Evolutionary conservation across 371 early-diverging fungal species (phyloP).

Genomic region (Sporodiniella umbellata): DNA sequence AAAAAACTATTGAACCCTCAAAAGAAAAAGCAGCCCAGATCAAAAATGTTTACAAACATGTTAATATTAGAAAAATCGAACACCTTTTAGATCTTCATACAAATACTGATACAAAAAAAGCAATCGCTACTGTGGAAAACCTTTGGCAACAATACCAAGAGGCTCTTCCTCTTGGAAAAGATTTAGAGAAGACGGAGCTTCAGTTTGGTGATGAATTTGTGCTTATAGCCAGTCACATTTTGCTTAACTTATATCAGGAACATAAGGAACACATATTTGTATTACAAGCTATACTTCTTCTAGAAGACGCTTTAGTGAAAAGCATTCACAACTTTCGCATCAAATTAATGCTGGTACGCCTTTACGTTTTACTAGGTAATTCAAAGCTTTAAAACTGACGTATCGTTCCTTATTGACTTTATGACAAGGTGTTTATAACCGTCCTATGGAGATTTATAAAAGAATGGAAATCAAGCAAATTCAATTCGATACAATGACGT

Average conservation of each 20-base stretch:
- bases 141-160: constrained; percentile 56
- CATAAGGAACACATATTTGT: constrained; percentile 22
- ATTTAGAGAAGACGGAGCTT: constrained; percentile 67
- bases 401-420: neutral
- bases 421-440: constrained; percentile 56
- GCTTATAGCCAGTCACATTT: constrained; percentile 59
- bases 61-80: constrained; percentile 57
- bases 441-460: constrained; percentile 63
- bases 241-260: constrained; percentile 53
- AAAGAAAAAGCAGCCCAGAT: constrained; percentile 24
- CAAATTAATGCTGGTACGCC: constrained; percentile 76
- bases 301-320: constrained; percentile 72
- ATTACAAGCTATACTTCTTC: constrained; percentile 57
- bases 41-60: constrained; percentile 40
- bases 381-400: constrained; percentile 2
- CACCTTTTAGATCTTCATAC: constrained; percentile 42
- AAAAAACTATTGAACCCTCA: constrained; percentile 25
- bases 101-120: constrained; percentile 8
- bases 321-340: constrained; percentile 81
- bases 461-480: constrained; percentile 88
- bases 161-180: constrained; percentile 62
- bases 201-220: constrained; percentile 82
- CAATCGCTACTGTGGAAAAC: constrained; percentile 32
- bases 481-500: constrained; percentile 84
- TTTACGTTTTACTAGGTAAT: constrained; percentile 72